Conservation (phyloP, 345 rosid genomes). For the Cardiospermum halicacabum region DNA sequence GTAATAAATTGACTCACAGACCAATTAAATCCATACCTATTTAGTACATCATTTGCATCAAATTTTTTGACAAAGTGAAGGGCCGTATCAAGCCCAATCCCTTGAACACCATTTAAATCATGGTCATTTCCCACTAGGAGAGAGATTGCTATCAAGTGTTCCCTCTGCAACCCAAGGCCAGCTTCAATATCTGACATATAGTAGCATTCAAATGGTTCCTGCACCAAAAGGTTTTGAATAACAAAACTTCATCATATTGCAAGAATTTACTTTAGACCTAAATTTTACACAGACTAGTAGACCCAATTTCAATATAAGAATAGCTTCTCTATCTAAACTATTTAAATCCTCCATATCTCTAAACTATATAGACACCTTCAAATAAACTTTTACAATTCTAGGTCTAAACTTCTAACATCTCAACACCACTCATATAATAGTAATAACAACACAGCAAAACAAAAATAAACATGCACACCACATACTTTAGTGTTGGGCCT, state of each 20-base stretch:
- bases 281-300: too few species aligned
- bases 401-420: background rate
- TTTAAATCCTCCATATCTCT: background rate
- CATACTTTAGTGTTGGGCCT: constrained; percentile 71
- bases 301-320: too few species aligned
- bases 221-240: constrained; percentile 18
- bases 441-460: background rate
- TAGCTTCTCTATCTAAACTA: too few species aligned
- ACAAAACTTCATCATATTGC: too few species aligned
- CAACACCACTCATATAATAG: background rate
- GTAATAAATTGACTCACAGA: background rate
- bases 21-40: constrained; percentile 37
- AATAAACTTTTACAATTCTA: background rate
- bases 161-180: constrained; percentile 78
- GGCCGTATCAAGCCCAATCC: constrained; percentile 75
- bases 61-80: constrained; percentile 54
- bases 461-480: background rate
- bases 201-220: constrained; percentile 96
- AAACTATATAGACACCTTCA: background rate
- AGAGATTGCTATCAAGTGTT: constrained; percentile 79
- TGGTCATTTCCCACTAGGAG: constrained; percentile 88
- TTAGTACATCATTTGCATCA: constrained; percentile 60
- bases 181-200: constrained; percentile 71
- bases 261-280: too few species aligned
- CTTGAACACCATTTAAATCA: constrained; percentile 71